phyloP scores from a whole-genome alignment of 306 rosid species.

The Delonix regia region DNA sequence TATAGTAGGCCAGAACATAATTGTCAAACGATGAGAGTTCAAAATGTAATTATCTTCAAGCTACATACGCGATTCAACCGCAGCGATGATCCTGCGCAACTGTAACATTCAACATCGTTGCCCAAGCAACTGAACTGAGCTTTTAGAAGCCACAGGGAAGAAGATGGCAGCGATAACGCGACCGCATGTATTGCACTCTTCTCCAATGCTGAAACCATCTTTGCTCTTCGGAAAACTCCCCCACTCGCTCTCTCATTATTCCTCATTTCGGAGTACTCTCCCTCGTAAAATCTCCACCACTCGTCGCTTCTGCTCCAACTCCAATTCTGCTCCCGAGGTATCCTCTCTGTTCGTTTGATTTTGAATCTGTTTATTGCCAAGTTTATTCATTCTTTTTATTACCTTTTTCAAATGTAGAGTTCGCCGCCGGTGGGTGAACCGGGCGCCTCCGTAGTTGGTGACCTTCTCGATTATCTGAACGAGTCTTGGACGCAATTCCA shows the following conservation, averaged over 20 bases:
- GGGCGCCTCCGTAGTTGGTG: slow-evolving; percentile 65
- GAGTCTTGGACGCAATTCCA: slow-evolving; percentile 98
- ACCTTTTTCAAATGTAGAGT: slow-evolving; percentile 37
- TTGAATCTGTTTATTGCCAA: background rate
- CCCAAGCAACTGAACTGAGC: background rate
- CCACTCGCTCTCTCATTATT: background rate
- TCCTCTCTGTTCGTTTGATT: background rate
- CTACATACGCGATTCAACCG: background rate
- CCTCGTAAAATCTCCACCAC: slow-evolving; percentile 41
- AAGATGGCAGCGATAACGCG: slow-evolving; percentile 53
- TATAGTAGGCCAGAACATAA: background rate
- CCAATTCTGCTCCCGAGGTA: slow-evolving; percentile 48
- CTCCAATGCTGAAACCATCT: slow-evolving; percentile 44
- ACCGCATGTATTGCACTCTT: slow-evolving; percentile 50
- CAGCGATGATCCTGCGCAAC: background rate
- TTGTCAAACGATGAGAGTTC: background rate
- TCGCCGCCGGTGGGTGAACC: slow-evolving; percentile 45
- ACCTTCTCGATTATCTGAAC: slow-evolving; percentile 81
- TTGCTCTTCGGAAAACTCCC: slow-evolving; percentile 32
- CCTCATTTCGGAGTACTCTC: slow-evolving; percentile 1
- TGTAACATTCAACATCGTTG: background rate
- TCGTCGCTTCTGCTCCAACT: slow-evolving; percentile 56
- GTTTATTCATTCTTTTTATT: background rate
- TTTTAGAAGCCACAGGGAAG: background rate
- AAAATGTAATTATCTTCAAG: background rate